Base-by-base conservation (phyloP, 2,329 filamentous ascomycete genomes). In the Colletotrichum sp. region DNA sequence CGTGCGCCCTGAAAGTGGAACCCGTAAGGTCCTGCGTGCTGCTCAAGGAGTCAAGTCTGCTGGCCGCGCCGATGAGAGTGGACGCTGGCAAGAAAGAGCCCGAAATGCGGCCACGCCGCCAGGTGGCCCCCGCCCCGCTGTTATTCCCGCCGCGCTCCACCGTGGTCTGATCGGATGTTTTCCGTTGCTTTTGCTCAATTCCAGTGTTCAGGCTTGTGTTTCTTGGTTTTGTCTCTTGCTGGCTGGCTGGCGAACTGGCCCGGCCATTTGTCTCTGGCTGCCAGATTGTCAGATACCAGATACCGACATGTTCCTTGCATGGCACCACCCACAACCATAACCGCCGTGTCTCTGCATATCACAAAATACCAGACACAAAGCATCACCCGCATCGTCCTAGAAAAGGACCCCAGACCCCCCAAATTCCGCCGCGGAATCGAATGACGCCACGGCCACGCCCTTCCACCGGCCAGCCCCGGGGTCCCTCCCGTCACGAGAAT, bases 51-150 rank as follows among this genome's bases (percentile, higher is more conserved):
- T 39, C 36, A 18, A 10, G 39, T 49, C 12, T 49, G 16, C 44
- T 24, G 26, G 16, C 64, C 39, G 64, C 63, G 63, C 34, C 36
- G 63, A 24, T 52, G 65, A 68, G 21, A 60, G 66, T 21, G 44
- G 44, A 52, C 44, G 44, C 36, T 24, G 21, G 49, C 63, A 24
- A 32, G 34, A 68, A 69, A 76, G 73, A 28, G 70, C 70, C 73
- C 73, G 73, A 76, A 68, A 72, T 76, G 70, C 73, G 64, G 73
- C 73, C 73, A 76, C 44, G 73, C 70, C 73, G 60, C 57, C 60
- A 36, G 32, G 36, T 26, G 44, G 44, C 44, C 8, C 34, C 24
- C 39, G 67, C 8, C 66, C 73, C 44, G 63, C 63, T 63, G 62
- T 76, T 72, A 49, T 69, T 69, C 34, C 67, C 66, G 24, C 49